These are phyloP conservation scores for Fusarium robinianum DNA, from an alignment of 2,329 filamentous ascomycete species.

Conservation along the genomic window DNA sequence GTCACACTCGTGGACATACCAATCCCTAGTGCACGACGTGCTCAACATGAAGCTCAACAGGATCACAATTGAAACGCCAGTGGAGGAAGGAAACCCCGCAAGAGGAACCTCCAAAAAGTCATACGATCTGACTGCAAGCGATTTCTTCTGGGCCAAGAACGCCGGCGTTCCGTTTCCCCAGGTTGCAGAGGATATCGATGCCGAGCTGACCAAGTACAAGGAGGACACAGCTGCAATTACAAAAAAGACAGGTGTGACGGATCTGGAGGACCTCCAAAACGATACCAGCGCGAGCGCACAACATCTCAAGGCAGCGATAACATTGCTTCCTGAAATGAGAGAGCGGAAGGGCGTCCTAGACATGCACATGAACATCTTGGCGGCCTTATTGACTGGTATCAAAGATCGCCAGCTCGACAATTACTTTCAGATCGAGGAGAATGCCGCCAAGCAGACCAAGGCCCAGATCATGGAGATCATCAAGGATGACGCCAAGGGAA, in stretches of 20 bases:
- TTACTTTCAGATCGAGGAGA: slow-evolving; percentile 94
- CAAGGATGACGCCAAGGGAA: slow-evolving; percentile 80
- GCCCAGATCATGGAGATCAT: slow-evolving; percentile 86
- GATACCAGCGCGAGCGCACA: slow-evolving; percentile 88
- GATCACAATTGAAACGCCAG: slow-evolving; percentile 85
- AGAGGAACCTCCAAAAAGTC: slow-evolving; percentile 82
- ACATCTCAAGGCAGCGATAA: slow-evolving; percentile 95
- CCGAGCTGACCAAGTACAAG: slow-evolving; percentile 91
- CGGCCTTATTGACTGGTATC: slow-evolving; percentile 75
- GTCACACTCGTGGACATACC: slow-evolving; percentile 86
- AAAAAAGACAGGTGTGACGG: slow-evolving; percentile 90
- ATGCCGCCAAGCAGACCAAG: slow-evolving; percentile 88
- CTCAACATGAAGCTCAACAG: slow-evolving; percentile 73
- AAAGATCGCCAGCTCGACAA: slow-evolving; percentile 95
- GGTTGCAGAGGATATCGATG: slow-evolving; percentile 94
- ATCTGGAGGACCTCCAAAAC: slow-evolving; percentile 89
- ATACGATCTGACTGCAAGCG: slow-evolving; percentile 86
- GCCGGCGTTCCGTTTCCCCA: slow-evolving; percentile 90
- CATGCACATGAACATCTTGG: slow-evolving; percentile 99
- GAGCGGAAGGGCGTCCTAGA: slow-evolving; percentile 92
- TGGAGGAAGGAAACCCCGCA: slow-evolving; percentile 74
- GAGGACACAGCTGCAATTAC: slow-evolving; percentile 94
- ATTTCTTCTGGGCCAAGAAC: slow-evolving; percentile 98
- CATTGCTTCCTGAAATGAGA: slow-evolving; percentile 84
- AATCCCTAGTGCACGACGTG: slow-evolving; percentile 76